Percentiles rank a stretch among this genome's conserved stretches.
Evolutionary conservation across 2,329 filamentous ascomycete species (phyloP).

Genomic region (Trichothecium sympodiale): DNA sequence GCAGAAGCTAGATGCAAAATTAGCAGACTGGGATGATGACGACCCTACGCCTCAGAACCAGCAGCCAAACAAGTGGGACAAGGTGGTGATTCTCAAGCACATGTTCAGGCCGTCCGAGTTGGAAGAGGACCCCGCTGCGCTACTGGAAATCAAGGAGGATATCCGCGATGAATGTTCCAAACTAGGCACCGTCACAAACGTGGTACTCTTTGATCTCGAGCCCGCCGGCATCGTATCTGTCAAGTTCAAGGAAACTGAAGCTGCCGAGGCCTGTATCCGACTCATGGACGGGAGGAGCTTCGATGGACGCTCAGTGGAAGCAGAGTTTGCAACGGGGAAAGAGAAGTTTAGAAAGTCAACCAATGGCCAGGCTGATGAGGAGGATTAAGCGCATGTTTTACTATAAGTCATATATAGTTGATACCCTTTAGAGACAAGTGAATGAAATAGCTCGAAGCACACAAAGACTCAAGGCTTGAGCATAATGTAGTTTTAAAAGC

Average conservation of each 20-base stretch:
- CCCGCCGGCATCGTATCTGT: conserved; percentile 75
- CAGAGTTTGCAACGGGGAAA: conserved; percentile 57
- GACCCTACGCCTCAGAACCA: conserved; percentile 40
- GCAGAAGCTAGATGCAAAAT: conserved; percentile 80
- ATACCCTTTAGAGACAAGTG: background rate
- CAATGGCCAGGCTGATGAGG: conserved; percentile 36
- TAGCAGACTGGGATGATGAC: conserved; percentile 94
- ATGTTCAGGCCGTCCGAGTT: conserved; percentile 87
- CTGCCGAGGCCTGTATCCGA: conserved; percentile 61
- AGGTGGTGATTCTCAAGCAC: conserved; percentile 76
- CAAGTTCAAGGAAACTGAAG: conserved; percentile 61
- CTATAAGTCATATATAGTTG: background rate
- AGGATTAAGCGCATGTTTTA: conserved; percentile 6
- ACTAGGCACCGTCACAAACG: conserved; percentile 78
- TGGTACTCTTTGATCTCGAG: conserved; percentile 83
- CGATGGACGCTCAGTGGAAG: conserved; percentile 59
- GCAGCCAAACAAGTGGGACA: conserved; percentile 54
- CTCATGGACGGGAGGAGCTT: conserved; percentile 75
- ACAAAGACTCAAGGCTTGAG: too few species aligned
- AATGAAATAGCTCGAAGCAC: too few species aligned
- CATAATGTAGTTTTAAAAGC: too few species aligned
- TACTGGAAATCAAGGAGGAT: conserved; percentile 90
- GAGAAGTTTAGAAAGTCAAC: conserved; percentile 65
- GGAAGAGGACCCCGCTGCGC: conserved; percentile 69
- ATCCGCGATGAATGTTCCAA: conserved; percentile 83